Base-by-base conservation (phyloP, 1,284 basidiomycete species). In the Phellopilus nigrolimitatus region DNA sequence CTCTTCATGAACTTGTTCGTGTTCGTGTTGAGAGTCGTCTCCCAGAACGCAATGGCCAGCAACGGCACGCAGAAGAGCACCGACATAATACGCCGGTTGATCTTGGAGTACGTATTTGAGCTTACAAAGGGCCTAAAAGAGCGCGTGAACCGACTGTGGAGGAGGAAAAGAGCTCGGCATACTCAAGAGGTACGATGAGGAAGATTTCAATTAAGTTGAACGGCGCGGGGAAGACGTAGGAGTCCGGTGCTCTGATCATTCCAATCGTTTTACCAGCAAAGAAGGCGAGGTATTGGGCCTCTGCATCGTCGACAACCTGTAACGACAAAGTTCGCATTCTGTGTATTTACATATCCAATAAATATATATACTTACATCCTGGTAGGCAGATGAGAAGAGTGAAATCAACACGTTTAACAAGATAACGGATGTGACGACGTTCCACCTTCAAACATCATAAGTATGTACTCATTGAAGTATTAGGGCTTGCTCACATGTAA, bases 361-460 rank as follows among this genome's bases (percentile, higher is more conserved):
- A n/a, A 31, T 9, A 53, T 57, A 44, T 49, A 7, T n/a, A 75
- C 79, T 71, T 61, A 92, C 89, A 61, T 91, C 90, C 12, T 83
- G 80, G 63, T 95, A 95, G 0, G 92, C 91, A 30, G 91, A 91
- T 9, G 91, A 84, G 64, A 95, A 98, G 61, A 98, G 71, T 9
- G 95, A 97, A 60, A 99, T 93, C 60, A 99, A 78, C 62, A 99
- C 85, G 67, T 97, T 97, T 66, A 97, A 78, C 49, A 97, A 77
- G 57, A 97, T 83, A 52, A 97, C 78, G n/a, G 83, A 84, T 1
- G 91, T 88, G 37, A 85, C 75, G 41, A 92, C 79, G 67, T 88
- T 93, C 92, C 93, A 95, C 52, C 84, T 87, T 56, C 43, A 55
- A 47, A 7, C 6, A 47, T 17, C 47, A 47, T 36, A 19, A 39